These are phyloP conservation scores for Ogataea dorogensis DNA, from an alignment of 805 yeast species.

Conservation along the genomic window DNA sequence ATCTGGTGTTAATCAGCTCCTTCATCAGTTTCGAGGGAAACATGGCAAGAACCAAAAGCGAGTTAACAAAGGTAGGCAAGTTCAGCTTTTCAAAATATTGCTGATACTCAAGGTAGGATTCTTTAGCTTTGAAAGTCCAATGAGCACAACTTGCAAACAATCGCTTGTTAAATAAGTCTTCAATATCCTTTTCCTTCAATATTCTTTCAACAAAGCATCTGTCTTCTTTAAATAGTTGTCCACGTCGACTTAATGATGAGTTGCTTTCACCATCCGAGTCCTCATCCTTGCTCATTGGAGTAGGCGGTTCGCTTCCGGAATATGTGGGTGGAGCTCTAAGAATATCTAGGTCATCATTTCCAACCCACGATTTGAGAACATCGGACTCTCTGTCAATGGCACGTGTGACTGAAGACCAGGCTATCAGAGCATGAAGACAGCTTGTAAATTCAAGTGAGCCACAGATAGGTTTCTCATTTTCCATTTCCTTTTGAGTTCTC, in stretches of 20 bases:
- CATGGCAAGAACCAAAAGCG: constrained; percentile 59
- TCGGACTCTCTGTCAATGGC: constrained; percentile 63
- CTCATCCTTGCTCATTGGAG: constrained; percentile 3
- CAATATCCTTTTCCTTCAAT: constrained; percentile 76
- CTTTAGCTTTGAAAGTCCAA: constrained; percentile 78
- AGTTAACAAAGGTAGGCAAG: constrained; percentile 68
- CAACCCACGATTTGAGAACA: constrained; percentile 75
- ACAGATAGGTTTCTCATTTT: constrained; percentile 70
- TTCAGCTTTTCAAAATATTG: constrained; percentile 64
- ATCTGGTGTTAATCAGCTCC: constrained; percentile 71
- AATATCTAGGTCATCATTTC: constrained; percentile 75
- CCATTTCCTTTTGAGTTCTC: constrained; percentile 78
- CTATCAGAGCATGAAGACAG: constrained; percentile 71
- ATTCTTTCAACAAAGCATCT: constrained; percentile 79
- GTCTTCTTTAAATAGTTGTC: constrained; percentile 53
- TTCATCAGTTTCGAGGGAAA: constrained; percentile 80
- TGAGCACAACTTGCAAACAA: constrained; percentile 70
- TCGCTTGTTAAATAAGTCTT: constrained; percentile 66
- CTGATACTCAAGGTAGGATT: constrained; percentile 62
- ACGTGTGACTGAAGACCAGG: constrained; percentile 78
- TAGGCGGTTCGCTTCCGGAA: constrained; percentile 3
- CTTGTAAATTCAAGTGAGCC: constrained; percentile 60
- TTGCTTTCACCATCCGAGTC: constrained; percentile 10
- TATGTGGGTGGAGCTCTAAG: constrained; percentile 30
- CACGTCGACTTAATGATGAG: constrained; percentile 12